A percentile compares a stretch with the other conserved stretches of the same genome.
Evolutionary conservation across 331 rosid species (phyloP).

Genomic region (Phaseolus coccineus): DNA sequence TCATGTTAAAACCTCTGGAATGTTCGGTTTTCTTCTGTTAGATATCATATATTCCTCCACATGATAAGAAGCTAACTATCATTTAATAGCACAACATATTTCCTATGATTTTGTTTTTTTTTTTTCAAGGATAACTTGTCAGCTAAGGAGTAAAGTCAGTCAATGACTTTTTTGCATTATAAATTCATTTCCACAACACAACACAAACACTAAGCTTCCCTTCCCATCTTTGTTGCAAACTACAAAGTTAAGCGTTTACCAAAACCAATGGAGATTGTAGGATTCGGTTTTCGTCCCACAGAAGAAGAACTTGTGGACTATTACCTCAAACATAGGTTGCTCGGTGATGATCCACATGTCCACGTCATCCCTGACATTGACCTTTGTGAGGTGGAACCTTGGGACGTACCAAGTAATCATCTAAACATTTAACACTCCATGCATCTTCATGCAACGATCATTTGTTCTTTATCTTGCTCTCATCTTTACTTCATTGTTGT

Average conservation of each 20-base stretch:
- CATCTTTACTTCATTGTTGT: not conserved
- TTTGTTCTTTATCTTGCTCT: not conserved
- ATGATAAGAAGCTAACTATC: no score
- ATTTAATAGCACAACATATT: no score
- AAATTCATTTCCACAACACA: not conserved
- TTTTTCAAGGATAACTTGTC: not conserved
- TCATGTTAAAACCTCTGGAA: no score
- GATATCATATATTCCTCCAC: no score
- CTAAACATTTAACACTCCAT: not conserved
- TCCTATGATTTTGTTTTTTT: no score
- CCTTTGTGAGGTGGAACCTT: slow-evolving; percentile 59
- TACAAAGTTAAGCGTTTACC: not conserved
- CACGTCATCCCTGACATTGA: slow-evolving; percentile 52
- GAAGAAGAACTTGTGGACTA: slow-evolving; percentile 65
- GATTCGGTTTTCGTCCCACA: slow-evolving; percentile 69
- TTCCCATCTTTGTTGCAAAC: not conserved
- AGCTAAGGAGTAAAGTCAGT: slow-evolving; percentile 40
- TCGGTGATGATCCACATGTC: slow-evolving; percentile 28
- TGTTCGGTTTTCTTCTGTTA: no score
- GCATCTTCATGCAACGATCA: not conserved
- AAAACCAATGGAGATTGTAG: slow-evolving; percentile 49
- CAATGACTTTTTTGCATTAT: slow-evolving; percentile 24
- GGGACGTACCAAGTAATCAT: slow-evolving; percentile 53
- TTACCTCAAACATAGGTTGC: slow-evolving; percentile 54
- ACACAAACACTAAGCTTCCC: not conserved